Conservation (phyloP, 257 asterid species). For the Apocynum venetum region DNA sequence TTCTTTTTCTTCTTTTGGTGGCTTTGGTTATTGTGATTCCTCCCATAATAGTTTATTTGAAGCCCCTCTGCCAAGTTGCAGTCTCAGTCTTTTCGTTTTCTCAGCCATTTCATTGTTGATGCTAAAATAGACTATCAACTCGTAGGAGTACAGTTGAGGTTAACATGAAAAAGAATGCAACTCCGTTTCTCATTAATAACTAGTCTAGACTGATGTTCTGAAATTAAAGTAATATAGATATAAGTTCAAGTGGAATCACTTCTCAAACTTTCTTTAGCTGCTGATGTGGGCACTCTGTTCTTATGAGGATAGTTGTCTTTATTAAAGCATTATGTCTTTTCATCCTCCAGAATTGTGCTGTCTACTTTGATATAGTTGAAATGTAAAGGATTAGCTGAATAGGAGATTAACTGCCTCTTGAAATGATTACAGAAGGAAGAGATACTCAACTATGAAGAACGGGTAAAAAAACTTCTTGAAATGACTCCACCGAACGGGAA, state of each 20-base stretch:
- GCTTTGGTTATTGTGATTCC: background rate
- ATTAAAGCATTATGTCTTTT: background rate
- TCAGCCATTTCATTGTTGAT: background rate
- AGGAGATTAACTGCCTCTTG: constrained; percentile 13
- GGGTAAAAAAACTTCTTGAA: constrained; percentile 87
- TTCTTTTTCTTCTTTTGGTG: background rate
- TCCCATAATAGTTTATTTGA: background rate
- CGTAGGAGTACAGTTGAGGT: background rate
- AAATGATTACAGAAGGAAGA: constrained; percentile 72
- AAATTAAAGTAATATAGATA: background rate
- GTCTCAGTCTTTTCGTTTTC: background rate
- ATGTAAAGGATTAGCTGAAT: background rate
- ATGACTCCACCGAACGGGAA: constrained; percentile 89
- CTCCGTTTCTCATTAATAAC: background rate
- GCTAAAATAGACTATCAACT: background rate
- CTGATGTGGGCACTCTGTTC: background rate
- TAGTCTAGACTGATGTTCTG: background rate
- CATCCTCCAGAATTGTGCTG: background rate
- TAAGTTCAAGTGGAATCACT: background rate
- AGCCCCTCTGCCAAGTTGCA: background rate
- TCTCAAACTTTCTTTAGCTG: background rate
- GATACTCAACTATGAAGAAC: constrained; percentile 69
- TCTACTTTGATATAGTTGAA: background rate
- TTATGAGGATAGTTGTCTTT: background rate
- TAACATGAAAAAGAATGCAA: background rate